These are phyloP conservation scores for Nakazawaea ernobii DNA, from an alignment of 805 yeast genomes.

Conservation along the genomic window DNA sequence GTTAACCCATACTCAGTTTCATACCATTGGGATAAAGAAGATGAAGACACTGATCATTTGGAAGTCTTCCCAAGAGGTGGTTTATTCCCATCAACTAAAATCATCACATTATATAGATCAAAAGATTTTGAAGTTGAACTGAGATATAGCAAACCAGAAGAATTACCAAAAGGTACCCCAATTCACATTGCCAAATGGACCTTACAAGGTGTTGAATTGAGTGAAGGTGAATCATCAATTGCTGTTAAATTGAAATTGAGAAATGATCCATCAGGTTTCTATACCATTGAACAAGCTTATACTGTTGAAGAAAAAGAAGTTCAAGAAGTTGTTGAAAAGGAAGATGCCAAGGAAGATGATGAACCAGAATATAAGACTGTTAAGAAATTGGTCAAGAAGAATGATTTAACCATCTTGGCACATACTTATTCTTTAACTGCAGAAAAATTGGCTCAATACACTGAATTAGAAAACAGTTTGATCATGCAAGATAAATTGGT, in stretches of 20 bases:
- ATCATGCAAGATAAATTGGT: constrained; percentile 90
- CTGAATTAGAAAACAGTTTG: constrained; percentile 83
- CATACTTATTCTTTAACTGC: constrained; percentile 59
- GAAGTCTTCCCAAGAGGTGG: constrained; percentile 98
- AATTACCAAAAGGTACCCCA: constrained; percentile 66
- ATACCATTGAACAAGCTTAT: constrained; percentile 90
- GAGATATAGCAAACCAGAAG: constrained; percentile 68
- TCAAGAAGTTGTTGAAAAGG: constrained; percentile 76
- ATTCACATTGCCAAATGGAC: constrained; percentile 78
- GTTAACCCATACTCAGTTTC: constrained; percentile 88
- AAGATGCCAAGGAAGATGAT: constrained; percentile 50
- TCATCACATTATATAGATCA: constrained; percentile 88
- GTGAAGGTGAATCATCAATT: constrained; percentile 69
- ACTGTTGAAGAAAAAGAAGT: constrained; percentile 87
- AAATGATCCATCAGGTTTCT: constrained; percentile 95
- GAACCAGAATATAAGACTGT: constrained; percentile 87
- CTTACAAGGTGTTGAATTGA: constrained; percentile 76
- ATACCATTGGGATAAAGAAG: constrained; percentile 91
- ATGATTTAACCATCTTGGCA: constrained; percentile 59
- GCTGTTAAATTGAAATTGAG: constrained; percentile 92
- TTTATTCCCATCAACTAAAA: constrained; percentile 89
- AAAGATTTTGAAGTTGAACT: constrained; percentile 86
- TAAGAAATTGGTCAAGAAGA: constrained; percentile 90
- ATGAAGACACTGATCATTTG: constrained; percentile 83
- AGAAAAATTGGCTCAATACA: constrained; percentile 47